phyloP scores from a whole-genome alignment of 176 grass and related monocot genomes.

The Poa pratensis region DNA sequence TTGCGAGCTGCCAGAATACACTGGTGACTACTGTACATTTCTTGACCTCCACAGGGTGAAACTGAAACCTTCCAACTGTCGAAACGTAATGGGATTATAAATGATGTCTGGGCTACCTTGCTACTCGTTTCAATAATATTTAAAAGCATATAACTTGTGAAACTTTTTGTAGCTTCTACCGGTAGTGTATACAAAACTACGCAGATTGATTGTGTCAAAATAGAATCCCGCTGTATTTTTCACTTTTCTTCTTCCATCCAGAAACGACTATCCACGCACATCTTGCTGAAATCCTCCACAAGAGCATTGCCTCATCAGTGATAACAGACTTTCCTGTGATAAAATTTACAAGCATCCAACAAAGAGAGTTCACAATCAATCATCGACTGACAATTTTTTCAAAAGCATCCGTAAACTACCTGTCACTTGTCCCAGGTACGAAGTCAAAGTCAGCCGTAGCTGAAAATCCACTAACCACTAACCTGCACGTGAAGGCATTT shows the following conservation, averaged over 20 bases:
- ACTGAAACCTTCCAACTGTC: conserved; percentile 85
- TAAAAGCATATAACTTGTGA: no score
- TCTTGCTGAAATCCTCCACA: conserved; percentile 35
- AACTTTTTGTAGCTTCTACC: no score
- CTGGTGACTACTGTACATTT: conserved; percentile 70
- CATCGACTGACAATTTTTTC: background rate
- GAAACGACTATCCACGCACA: background rate
- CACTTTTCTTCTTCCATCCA: background rate
- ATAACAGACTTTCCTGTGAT: conserved; percentile 61
- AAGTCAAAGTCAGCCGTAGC: conserved; percentile 65
- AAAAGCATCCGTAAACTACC: conserved; percentile 15
- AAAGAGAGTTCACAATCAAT: background rate
- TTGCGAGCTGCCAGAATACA: conserved; percentile 67
- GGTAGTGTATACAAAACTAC: background rate
- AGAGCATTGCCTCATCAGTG: conserved; percentile 57
- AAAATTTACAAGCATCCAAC: background rate
- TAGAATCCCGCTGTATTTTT: background rate
- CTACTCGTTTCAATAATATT: no score
- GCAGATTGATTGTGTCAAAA: background rate
- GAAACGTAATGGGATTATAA: conserved; percentile 62
- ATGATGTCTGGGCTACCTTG: background rate
- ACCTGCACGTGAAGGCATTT: conserved; percentile 37
- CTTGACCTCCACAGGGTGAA: conserved; percentile 90
- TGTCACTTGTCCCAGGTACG: conserved; percentile 47
- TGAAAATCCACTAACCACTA: conserved; percentile 65